A percentile compares a stretch with the other conserved stretches of the same genome.
phyloP scores from a whole-genome alignment of 2,329 filamentous ascomycete species.

The Colletotrichum sp. region DNA sequence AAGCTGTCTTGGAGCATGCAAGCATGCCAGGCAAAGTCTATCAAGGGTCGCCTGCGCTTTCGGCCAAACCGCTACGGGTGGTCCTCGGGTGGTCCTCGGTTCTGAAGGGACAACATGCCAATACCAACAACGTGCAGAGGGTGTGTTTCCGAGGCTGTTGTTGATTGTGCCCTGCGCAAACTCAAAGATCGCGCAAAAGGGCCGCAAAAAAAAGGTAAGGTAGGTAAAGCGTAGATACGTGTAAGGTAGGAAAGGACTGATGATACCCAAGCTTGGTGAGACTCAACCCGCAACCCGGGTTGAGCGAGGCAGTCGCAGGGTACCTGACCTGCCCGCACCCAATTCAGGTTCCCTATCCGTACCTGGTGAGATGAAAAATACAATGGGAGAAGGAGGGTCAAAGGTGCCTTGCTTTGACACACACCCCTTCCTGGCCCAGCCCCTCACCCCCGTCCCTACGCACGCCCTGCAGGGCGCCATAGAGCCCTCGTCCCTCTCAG shows the following conservation, averaged over 20 bases:
- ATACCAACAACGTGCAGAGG: neutral
- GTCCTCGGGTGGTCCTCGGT: neutral
- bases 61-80: neutral
- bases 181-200: neutral
- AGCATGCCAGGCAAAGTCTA: neutral
- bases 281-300: neutral
- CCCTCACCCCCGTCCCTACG: neutral
- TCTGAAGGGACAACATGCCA: neutral
- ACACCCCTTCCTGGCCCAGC: neutral
- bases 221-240: too few relatives aligned
- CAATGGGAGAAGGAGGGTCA: neutral
- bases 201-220: neutral
- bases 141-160: neutral
- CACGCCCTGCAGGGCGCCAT: slow-evolving; percentile 14
- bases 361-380: neutral
- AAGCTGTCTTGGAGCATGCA: neutral
- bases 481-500: neutral
- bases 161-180: neutral
- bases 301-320: neutral
- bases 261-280: neutral
- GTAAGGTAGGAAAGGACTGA: neutral
- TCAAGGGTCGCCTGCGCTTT: neutral
- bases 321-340: neutral
- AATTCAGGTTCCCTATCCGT: neutral
- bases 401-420: neutral